These are phyloP conservation scores for Phytophthora colocasiae DNA, from an alignment of 352 stramenopile species.

Conservation along the genomic window DNA sequence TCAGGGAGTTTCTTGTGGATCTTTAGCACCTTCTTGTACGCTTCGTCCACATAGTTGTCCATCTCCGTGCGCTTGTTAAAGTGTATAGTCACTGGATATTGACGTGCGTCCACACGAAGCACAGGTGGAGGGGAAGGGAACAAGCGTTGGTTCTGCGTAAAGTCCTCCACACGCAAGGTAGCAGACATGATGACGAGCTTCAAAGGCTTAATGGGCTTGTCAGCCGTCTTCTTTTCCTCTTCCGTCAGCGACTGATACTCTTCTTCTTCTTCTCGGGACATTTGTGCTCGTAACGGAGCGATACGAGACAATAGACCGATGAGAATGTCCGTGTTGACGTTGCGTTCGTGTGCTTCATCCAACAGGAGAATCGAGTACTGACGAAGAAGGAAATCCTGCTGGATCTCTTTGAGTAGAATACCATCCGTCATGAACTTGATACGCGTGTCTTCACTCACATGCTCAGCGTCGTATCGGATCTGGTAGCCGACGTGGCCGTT, in stretches of 20 bases:
- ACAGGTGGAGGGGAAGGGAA: constrained; percentile 94
- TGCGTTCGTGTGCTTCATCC: constrained; percentile 98
- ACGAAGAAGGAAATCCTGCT: constrained; percentile 83
- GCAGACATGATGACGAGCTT: constrained; percentile 98
- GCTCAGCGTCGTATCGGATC: constrained; percentile 97
- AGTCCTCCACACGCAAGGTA: constrained; percentile 97
- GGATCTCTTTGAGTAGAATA: constrained; percentile 98
- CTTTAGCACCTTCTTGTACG: constrained; percentile 96
- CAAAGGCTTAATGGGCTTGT: constrained; percentile 74
- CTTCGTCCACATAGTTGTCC: constrained; percentile 96
- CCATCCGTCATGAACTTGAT: constrained; percentile 99
- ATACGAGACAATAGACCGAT: constrained; percentile 96
- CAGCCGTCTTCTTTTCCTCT: constrained; percentile 46
- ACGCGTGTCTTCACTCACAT: constrained; percentile 89
- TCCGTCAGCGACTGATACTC: constrained; percentile 52
- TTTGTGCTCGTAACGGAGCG: constrained; percentile 92
- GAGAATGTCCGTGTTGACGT: constrained; percentile 97
- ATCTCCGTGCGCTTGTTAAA: constrained; percentile 98
- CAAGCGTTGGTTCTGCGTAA: constrained; percentile 94
- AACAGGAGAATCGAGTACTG: constrained; percentile 88
- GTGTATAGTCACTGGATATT: constrained; percentile 98
- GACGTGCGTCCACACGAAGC: constrained; percentile 94
- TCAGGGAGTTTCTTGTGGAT: constrained; percentile 98
- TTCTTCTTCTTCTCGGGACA: constrained; percentile 79
- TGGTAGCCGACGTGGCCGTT: constrained; percentile 95